These are phyloP conservation scores for Conringia planisiliqua DNA, from an alignment of 345 rosid species.

Conservation along the genomic window DNA sequence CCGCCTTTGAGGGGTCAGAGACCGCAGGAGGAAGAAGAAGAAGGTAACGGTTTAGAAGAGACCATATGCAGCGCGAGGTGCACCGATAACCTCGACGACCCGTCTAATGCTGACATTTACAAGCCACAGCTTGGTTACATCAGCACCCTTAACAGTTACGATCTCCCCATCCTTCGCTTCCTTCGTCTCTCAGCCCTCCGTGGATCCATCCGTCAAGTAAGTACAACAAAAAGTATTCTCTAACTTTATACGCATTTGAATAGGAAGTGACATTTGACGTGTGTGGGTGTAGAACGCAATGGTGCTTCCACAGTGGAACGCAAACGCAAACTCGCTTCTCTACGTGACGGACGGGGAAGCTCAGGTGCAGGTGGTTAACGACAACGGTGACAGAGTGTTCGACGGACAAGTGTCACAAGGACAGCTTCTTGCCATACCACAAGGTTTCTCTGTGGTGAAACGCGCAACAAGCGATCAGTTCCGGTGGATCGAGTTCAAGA, in stretches of 20 bases:
- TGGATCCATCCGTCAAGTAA: constrained; percentile 43
- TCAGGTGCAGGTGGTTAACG: constrained; percentile 53
- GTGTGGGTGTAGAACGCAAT: constrained; percentile 47
- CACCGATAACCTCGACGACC: constrained; percentile 43
- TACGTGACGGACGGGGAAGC: constrained; percentile 57
- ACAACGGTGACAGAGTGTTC: constrained; percentile 58
- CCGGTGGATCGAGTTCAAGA: constrained; percentile 66
- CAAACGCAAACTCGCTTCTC: constrained; percentile 56
- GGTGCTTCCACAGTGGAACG: constrained; percentile 62
- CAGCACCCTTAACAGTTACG: constrained; percentile 47
- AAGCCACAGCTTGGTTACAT: constrained; percentile 59
- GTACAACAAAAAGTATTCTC: too few relatives aligned
- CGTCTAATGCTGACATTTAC: constrained; percentile 50
- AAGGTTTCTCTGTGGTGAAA: constrained; percentile 55
- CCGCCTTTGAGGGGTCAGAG: constrained; percentile 38
- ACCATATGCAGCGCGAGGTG: constrained; percentile 47
- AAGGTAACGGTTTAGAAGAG: constrained; percentile 55
- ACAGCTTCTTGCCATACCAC: constrained; percentile 57
- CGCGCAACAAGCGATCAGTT: constrained; percentile 46
- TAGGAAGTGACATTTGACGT: too few relatives aligned
- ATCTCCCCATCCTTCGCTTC: constrained; percentile 50
- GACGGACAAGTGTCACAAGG: constrained; percentile 52
- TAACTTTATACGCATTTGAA: too few relatives aligned
- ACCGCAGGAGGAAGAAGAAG: constrained; percentile 3
- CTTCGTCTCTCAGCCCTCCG: constrained; percentile 60